These are phyloP conservation scores for Zychaea mexicana DNA, from an alignment of 371 early-diverging fungal genomes.

Conservation along the genomic window DNA sequence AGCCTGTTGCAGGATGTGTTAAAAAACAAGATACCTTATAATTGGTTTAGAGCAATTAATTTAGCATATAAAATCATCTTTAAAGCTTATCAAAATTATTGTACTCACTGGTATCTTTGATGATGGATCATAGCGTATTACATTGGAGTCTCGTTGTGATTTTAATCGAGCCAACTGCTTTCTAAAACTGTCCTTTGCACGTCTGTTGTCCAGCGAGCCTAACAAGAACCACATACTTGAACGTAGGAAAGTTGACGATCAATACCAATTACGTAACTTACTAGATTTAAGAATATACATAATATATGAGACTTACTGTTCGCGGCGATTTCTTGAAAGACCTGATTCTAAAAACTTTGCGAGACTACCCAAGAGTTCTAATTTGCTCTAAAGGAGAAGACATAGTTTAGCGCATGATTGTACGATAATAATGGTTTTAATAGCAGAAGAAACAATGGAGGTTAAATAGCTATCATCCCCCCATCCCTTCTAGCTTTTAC, in stretches of 20 bases:
- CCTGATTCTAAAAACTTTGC: conserved; percentile 48
- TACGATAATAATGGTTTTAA: too few species aligned
- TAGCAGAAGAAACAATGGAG: too few species aligned
- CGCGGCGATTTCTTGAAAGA: conserved; percentile 27
- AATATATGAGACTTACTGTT: conserved; percentile 15
- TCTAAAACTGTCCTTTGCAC: conserved; percentile 49
- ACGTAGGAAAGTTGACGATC: not conserved
- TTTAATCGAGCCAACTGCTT: conserved; percentile 20
- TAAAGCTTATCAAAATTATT: too few species aligned
- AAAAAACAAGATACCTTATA: not conserved
- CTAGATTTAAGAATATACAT: not conserved
- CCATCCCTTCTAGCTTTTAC: too few species aligned
- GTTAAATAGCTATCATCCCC: too few species aligned
- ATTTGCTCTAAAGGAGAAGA: conserved; percentile 23
- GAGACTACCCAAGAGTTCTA: conserved; percentile 40
- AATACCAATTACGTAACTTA: too few species aligned
- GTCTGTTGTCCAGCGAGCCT: conserved; percentile 47
- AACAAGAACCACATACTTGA: conserved; percentile 53
- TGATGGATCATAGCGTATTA: conserved; percentile 15
- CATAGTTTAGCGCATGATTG: too few species aligned
- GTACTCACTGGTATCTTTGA: not conserved
- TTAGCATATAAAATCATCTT: not conserved
- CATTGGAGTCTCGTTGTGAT: conserved; percentile 8
- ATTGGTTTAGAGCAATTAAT: too few species aligned
- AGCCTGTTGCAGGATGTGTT: conserved; percentile 19